phyloP scores from a whole-genome alignment of 768 basidiomycete species.

The Boletus patriciae region DNA sequence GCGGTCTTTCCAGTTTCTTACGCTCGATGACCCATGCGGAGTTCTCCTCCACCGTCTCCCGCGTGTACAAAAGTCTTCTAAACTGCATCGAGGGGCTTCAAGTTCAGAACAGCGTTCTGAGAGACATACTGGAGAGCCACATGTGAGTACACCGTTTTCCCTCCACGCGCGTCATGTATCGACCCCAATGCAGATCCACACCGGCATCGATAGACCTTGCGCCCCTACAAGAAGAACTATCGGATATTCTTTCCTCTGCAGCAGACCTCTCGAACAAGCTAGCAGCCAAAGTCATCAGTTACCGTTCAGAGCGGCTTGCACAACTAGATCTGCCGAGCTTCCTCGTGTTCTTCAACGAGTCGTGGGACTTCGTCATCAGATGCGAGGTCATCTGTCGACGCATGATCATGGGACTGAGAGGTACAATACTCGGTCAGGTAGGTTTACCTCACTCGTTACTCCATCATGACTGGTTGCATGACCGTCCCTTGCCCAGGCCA shows the following conservation, averaged over 20 bases:
- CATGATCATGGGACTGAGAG: conserved; percentile 93
- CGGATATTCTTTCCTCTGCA: conserved; percentile 74
- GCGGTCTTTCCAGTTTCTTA: conserved; percentile 53
- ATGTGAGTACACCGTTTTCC: conserved; percentile 31
- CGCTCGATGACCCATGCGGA: conserved; percentile 66
- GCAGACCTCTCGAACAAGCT: conserved; percentile 86
- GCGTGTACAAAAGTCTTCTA: conserved; percentile 61
- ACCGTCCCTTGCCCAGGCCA: conserved; percentile 53
- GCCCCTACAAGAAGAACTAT: conserved; percentile 61
- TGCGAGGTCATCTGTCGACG: conserved; percentile 83
- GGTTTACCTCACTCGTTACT: conserved; percentile 16
- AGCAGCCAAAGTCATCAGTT: conserved; percentile 72
- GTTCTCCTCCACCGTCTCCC: conserved; percentile 61
- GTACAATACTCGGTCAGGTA: conserved; percentile 82
- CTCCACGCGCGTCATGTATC: neutral
- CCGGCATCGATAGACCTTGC: conserved; percentile 42
- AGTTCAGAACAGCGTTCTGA: conserved; percentile 54
- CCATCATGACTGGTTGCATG: neutral
- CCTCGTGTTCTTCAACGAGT: conserved; percentile 74
- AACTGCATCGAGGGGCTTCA: conserved; percentile 69
- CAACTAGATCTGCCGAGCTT: conserved; percentile 72
- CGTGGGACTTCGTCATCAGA: conserved; percentile 87
- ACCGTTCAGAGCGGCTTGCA: conserved; percentile 79
- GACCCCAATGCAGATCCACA: conserved; percentile 35
- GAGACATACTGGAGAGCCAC: conserved; percentile 55